Conservation (phyloP, 2,329 filamentous ascomycete species). For the Nemania abortiva region DNA sequence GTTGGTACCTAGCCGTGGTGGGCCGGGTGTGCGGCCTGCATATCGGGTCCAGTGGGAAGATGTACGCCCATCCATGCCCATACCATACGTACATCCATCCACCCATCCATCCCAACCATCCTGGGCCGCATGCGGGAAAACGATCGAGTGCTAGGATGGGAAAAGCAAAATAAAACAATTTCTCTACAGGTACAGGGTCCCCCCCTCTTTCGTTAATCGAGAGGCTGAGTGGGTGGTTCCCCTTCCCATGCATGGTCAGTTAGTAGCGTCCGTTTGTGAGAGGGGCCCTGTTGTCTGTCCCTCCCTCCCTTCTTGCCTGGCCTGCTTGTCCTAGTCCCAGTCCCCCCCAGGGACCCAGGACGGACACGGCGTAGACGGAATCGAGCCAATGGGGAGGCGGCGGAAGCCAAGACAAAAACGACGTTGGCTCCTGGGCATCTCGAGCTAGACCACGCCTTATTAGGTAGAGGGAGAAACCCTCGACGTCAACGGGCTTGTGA, state of each 20-base stretch:
- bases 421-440: slow-evolving; percentile 34
- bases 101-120: slow-evolving; percentile 13
- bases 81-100: too few species aligned
- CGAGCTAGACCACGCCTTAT: slow-evolving; percentile 44
- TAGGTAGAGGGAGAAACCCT: slow-evolving; percentile 41
- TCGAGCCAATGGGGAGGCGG: slow-evolving; percentile 44
- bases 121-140: slow-evolving; percentile 50
- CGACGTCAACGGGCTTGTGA: slow-evolving; percentile 46
- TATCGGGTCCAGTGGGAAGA: slow-evolving; percentile 46
- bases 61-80: slow-evolving; percentile 23
- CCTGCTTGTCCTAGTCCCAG: too few species aligned
- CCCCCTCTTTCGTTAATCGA: slow-evolving; percentile 42
- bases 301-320: not conserved
- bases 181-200: slow-evolving; percentile 20
- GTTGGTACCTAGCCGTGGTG: slow-evolving; percentile 50
- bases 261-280: slow-evolving; percentile 16
- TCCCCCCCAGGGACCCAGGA: slow-evolving; percentile 5
- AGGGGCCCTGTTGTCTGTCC: slow-evolving; percentile 17
- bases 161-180: slow-evolving; percentile 3
- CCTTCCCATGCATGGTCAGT: slow-evolving; percentile 37
- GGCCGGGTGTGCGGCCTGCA: slow-evolving; percentile 50
- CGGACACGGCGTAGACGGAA: slow-evolving; percentile 9
- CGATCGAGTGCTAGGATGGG: slow-evolving; percentile 44
- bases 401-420: slow-evolving; percentile 27
- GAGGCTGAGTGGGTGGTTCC: slow-evolving; percentile 48